A percentile compares a stretch with the other conserved stretches of the same genome.
Conservation (phyloP, 2,329 filamentous ascomycete species). For the Neonectria ditissima region DNA sequence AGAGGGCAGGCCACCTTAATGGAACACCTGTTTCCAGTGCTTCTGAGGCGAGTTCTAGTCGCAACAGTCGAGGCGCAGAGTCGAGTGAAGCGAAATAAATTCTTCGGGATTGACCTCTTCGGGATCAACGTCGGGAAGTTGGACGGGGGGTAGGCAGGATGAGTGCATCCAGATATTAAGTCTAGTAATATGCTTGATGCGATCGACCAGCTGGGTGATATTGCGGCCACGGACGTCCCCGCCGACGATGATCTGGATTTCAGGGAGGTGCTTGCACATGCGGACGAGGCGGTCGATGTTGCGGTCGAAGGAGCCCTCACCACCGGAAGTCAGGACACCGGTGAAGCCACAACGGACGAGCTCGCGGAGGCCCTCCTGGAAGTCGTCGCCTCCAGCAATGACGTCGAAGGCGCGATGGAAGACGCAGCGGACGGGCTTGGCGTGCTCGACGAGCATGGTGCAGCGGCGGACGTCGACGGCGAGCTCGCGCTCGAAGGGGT, state of each 20-base stretch:
- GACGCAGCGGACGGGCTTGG: conserved; percentile 59
- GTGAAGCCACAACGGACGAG: conserved; percentile 60
- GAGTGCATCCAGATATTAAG: conserved; percentile 60
- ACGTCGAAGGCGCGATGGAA: conserved; percentile 69
- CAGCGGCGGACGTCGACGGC: conserved; percentile 57
- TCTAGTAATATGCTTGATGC: conserved; percentile 37
- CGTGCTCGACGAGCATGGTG: conserved; percentile 54
- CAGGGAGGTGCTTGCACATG: conserved; percentile 49
- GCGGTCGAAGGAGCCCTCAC: conserved; percentile 54
- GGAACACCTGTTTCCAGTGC: conserved; percentile 39
- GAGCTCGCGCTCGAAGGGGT: conserved; percentile 22
- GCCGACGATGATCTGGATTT: conserved; percentile 63
- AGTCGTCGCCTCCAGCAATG: conserved; percentile 48
- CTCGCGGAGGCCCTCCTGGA: conserved; percentile 45
- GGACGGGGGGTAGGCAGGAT: conserved; percentile 46
- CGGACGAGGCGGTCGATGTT: conserved; percentile 54
- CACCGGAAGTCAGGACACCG: conserved; percentile 66
- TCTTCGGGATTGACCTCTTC: conserved; percentile 45
- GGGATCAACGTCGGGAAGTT: conserved; percentile 17
- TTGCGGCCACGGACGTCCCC: conserved; percentile 63
- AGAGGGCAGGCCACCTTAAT: conserved; percentile 23
- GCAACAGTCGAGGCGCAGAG: conserved; percentile 37
- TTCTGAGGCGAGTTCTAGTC: conserved; percentile 46
- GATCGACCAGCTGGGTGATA: conserved; percentile 45
- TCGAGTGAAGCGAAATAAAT: conserved; percentile 37